Conservation (phyloP, 2,329 filamentous ascomycete genomes). For the Juglanconis sp. region DNA sequence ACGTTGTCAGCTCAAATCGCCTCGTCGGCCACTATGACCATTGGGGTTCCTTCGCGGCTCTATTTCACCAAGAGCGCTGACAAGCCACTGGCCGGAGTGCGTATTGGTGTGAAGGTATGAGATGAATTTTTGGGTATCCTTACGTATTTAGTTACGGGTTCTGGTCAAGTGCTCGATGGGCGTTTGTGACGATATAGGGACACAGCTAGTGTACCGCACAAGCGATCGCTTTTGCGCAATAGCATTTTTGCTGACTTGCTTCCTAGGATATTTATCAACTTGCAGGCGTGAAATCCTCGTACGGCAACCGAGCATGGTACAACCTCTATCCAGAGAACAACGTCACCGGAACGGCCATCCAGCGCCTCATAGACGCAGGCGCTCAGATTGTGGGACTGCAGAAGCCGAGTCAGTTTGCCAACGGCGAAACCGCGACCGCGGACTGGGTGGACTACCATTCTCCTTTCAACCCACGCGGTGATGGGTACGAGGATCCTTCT, state of each 20-base stretch:
- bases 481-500: conserved; percentile 44
- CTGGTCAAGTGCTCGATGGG: no score
- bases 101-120: conserved; percentile 49
- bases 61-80: conserved; percentile 51
- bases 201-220: no score
- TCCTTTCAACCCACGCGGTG: conserved; percentile 44
- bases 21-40: conserved; percentile 25
- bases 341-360: conserved; percentile 48
- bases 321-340: conserved; percentile 48
- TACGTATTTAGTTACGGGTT: no score
- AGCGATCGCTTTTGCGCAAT: no score
- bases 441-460: conserved; percentile 44
- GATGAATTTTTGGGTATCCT: background rate
- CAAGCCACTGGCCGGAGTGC: conserved; percentile 58
- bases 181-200: no score
- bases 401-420: conserved; percentile 46
- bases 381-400: conserved; percentile 48
- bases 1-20: conserved; percentile 31
- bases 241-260: background rate
- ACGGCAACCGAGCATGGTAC: conserved; percentile 58
- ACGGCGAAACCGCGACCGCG: conserved; percentile 41
- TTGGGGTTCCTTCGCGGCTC: conserved; percentile 57
- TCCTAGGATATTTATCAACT: conserved; percentile 52
- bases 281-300: conserved; percentile 48
- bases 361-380: conserved; percentile 57